Evolutionary conservation across 2,329 filamentous ascomycete species (phyloP).

Genomic region (Scorias spongiosa): DNA sequence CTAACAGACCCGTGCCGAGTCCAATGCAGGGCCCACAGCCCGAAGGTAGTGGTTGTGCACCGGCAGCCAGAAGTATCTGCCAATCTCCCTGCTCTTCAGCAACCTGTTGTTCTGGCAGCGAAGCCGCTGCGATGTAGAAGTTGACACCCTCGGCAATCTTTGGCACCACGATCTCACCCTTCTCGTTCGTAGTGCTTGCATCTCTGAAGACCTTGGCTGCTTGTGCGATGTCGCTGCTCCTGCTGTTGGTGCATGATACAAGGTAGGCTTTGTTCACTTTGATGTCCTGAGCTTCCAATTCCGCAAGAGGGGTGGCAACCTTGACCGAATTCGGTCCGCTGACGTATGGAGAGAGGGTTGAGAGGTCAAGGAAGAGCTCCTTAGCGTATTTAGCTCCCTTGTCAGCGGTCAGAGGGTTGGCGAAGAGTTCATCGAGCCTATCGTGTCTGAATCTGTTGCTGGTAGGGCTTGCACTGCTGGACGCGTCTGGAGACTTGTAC

Average conservation of each 20-base stretch:
- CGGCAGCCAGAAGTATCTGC: slow-evolving; percentile 67
- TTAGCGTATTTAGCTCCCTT: slow-evolving; percentile 71
- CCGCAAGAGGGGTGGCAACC: slow-evolving; percentile 58
- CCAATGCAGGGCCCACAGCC: slow-evolving; percentile 82
- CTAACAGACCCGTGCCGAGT: slow-evolving; percentile 61
- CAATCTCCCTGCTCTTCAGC: slow-evolving; percentile 75
- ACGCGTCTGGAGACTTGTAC: slow-evolving; percentile 25
- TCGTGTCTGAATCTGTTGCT: slow-evolving; percentile 55
- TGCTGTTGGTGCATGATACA: slow-evolving; percentile 77
- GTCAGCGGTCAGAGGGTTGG: slow-evolving; percentile 54
- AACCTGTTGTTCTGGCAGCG: slow-evolving; percentile 55
- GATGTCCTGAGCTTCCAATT: slow-evolving; percentile 61
- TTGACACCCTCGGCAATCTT: slow-evolving; percentile 63
- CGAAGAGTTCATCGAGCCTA: slow-evolving; percentile 55
- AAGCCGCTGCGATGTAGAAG: slow-evolving; percentile 84
- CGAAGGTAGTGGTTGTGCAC: slow-evolving; percentile 54
- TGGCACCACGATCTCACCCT: slow-evolving; percentile 38
- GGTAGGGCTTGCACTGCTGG: slow-evolving; percentile 32
- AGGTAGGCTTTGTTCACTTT: slow-evolving; percentile 72
- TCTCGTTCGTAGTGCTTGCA: slow-evolving; percentile 42
- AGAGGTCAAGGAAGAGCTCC: slow-evolving; percentile 64
- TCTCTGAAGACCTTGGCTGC: slow-evolving; percentile 78
- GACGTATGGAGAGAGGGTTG: slow-evolving; percentile 69
- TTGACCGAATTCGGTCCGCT: slow-evolving; percentile 87
- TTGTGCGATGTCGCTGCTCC: slow-evolving; percentile 64